phyloP scores from a whole-genome alignment of 2,329 filamentous ascomycete species.

The Mycosphaerelloides madeirae region DNA sequence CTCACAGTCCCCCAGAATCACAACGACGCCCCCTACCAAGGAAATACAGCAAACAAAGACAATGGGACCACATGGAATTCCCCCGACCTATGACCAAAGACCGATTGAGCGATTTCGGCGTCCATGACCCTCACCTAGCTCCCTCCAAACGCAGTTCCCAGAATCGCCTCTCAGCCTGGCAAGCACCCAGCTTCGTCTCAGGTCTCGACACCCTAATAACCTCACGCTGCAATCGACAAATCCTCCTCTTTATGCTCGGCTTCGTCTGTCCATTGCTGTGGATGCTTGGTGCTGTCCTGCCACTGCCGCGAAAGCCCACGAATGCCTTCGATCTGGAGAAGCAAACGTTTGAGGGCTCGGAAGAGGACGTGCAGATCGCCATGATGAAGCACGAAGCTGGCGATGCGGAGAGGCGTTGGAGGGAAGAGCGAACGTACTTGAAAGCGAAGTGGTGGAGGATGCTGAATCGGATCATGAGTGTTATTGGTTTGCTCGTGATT shows the following conservation, averaged over 20 bases:
- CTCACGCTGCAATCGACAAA: constrained; percentile 32
- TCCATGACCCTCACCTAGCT: constrained; percentile 25
- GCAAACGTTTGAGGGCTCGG: constrained; percentile 16
- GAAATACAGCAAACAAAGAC: constrained; percentile 29
- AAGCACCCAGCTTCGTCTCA: constrained; percentile 33
- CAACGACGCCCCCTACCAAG: constrained; percentile 19
- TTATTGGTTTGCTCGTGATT: constrained; percentile 33
- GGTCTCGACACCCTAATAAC: constrained; percentile 30
- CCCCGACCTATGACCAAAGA: constrained; percentile 32
- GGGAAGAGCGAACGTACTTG: constrained; percentile 28
- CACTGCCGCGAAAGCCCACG: constrained; percentile 27
- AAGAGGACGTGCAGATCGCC: constrained; percentile 26
- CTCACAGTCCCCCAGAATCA: constrained; percentile 3
- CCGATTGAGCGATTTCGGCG: constrained; percentile 23
- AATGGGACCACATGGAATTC: constrained; percentile 31
- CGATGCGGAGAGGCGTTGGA: constrained; percentile 28
- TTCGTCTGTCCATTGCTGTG: constrained; percentile 34
- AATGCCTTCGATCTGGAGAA: constrained; percentile 22
- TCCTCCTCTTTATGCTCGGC: constrained; percentile 33
- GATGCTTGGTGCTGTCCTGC: constrained; percentile 34
- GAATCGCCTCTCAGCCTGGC: constrained; percentile 29
- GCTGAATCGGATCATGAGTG: constrained; percentile 36
- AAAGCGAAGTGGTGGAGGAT: constrained; percentile 36
- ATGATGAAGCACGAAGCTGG: constrained; percentile 30
- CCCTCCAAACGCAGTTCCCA: constrained; percentile 23